Evolutionary conservation across 2,329 filamentous ascomycete genomes (phyloP), one percentile per base, ranked within the genome.

Genomic region (Trichocomaceae sp.): DNA sequence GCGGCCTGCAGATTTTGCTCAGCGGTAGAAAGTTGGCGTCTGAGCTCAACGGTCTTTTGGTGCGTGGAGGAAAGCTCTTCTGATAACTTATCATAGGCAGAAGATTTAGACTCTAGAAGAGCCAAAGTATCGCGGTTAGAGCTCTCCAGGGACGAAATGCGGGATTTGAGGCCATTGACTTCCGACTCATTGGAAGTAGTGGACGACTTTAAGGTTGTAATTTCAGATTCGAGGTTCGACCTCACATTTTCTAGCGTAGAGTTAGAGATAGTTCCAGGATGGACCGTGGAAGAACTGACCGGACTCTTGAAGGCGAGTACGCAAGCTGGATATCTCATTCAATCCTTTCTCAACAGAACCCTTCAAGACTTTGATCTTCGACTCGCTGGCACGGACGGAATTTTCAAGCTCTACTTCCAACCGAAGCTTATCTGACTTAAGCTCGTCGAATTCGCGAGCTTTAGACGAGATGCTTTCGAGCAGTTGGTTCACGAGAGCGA

Each of bases 321-420:
- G 83, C 47, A 95, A 77, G 60, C 90, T 86, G 63, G 92, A 87
- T 0, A 91, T 82, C 61, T 96, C 91, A 61, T 88, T 87, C 58
- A 91, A 79, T 9, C 87, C 86, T 69, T 92, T 92, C 59, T 95
- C 90, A 45, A 90, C 82, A 1, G 87, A 88, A 5, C 82, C 79
- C 73, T 93, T 95, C 68, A 93, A 83, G 8, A 85, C 83, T 66
- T 92, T 89, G 61, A 85, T 85, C 71, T 90, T 88, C 22, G 86
- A 84, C 68, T 97, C 92, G 57, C 87, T 86, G 61, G 83, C 87
- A 63, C 90, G 86, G 47, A 96, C 86, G 17, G 86, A 87, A 71
- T 90, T 93, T 70, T 99, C 93, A 7, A 97, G 81, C 75, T 97
- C 91, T 45, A 99, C 93, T 64, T 96, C 90, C 46, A 88, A 77